Evolutionary conservation across 192 early-diverging fungal species (phyloP).

Genomic region (Coemansia interrupta): DNA sequence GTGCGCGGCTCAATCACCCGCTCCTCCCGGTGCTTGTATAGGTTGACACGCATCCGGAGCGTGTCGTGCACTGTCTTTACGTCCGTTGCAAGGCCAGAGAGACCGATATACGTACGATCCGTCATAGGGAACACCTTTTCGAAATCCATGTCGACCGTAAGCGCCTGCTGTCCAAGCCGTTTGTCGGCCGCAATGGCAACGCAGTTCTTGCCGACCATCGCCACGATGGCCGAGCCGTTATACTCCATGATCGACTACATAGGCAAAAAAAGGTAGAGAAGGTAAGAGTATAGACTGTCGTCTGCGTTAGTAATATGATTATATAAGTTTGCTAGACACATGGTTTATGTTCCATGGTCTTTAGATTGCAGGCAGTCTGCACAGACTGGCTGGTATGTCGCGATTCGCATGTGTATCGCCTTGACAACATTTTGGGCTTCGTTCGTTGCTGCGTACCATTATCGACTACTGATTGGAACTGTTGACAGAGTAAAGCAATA

Average conservation of each 20-base stretch:
- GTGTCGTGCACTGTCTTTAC: conserved; percentile 88
- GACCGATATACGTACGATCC: conserved; percentile 82
- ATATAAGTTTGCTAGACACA: too few species aligned
- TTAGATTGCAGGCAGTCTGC: too few species aligned
- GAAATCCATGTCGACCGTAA: conserved; percentile 94
- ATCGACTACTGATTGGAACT: neutral
- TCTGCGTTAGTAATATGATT: neutral
- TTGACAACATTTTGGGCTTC: too few species aligned
- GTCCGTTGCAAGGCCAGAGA: conserved; percentile 94
- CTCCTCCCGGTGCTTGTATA: conserved; percentile 95
- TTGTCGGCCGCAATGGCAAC: conserved; percentile 96
- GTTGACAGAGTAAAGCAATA: neutral
- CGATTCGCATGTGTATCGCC: too few species aligned
- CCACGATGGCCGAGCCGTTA: conserved; percentile 91
- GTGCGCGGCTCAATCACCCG: conserved; percentile 93
- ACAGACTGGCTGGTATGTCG: too few species aligned
- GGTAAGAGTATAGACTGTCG: neutral
- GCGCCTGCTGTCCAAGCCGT: conserved; percentile 85
- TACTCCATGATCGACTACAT: conserved; percentile 83
- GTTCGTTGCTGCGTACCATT: neutral
- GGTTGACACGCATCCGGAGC: conserved; percentile 90
- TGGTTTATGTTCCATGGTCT: too few species aligned
- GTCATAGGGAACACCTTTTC: conserved; percentile 88
- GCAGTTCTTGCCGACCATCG: conserved; percentile 97
- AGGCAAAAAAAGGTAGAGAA: neutral